Conservation (phyloP, 108 stramenopile genomes). For the Nannochloropsis gaditana region DNA sequence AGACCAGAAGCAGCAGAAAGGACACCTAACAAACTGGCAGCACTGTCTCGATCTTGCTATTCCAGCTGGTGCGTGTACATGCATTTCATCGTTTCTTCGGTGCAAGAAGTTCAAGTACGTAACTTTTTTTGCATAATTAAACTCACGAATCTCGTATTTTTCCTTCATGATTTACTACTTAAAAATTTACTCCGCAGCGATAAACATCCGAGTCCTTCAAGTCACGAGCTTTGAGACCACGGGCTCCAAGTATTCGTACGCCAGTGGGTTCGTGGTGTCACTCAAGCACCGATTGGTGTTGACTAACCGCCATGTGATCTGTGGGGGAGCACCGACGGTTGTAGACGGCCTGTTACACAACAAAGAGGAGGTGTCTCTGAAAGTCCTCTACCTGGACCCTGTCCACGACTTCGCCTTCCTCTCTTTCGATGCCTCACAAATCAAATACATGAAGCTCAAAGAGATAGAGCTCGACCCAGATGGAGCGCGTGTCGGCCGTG, state of each 20-base stretch:
- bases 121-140: too few species aligned
- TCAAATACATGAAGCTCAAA: slow-evolving; percentile 43
- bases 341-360: slow-evolving; percentile 52
- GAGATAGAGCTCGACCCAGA: slow-evolving; percentile 51
- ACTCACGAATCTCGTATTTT: too few species aligned
- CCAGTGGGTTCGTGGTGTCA: slow-evolving; percentile 42
- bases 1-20: background rate
- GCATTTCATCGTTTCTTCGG: background rate
- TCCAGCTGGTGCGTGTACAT: background rate
- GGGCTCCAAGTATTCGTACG: slow-evolving; percentile 24
- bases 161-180: too few species aligned
- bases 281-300: slow-evolving; percentile 47
- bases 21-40: background rate
- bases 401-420: slow-evolving; percentile 55
- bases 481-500: slow-evolving; percentile 49
- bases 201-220: slow-evolving; percentile 11
- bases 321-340: slow-evolving; percentile 37
- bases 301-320: slow-evolving; percentile 56
- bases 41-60: slow-evolving; percentile 6
- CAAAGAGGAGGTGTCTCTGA: slow-evolving; percentile 56
- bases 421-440: slow-evolving; percentile 48
- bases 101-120: too few species aligned
- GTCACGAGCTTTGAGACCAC: slow-evolving; percentile 23
- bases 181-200: background rate
- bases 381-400: slow-evolving; percentile 51